A percentile compares a stretch with the other conserved stretches of the same genome.
Evolutionary conservation across 2,329 filamentous ascomycete genomes (phyloP).

Genomic region (Penicillium glabrum): DNA sequence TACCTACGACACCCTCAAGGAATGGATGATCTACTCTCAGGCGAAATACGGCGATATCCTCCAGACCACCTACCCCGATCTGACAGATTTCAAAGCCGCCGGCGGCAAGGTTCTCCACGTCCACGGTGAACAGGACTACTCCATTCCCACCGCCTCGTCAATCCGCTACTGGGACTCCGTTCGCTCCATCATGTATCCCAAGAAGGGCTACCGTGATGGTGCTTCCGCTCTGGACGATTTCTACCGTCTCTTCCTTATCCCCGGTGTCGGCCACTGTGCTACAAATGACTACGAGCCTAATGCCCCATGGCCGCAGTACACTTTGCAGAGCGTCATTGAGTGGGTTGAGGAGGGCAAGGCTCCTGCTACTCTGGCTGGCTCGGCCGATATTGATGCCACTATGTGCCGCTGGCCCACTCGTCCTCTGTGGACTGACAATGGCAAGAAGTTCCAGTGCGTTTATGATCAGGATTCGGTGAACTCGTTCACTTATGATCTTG

Average conservation of each 20-base stretch:
- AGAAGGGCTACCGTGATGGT: slow-evolving; percentile 39
- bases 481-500: slow-evolving; percentile 1
- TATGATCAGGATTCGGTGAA: slow-evolving; percentile 3
- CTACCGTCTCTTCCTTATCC: slow-evolving; percentile 55
- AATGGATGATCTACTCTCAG: slow-evolving; percentile 52
- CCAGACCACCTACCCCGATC: slow-evolving; percentile 53
- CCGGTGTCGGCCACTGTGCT: slow-evolving; percentile 52
- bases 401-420: slow-evolving; percentile 1
- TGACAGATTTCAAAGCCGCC: slow-evolving; percentile 47
- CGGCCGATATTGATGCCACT: not conserved
- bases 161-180: slow-evolving; percentile 57
- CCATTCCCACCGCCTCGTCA: slow-evolving; percentile 53
- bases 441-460: not conserved
- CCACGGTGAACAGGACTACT: slow-evolving; percentile 56
- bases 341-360: slow-evolving; percentile 48
- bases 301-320: slow-evolving; percentile 45
- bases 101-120: slow-evolving; percentile 58
- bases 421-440: slow-evolving; percentile 1
- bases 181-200: slow-evolving; percentile 48
- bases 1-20: slow-evolving; percentile 56
- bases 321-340: slow-evolving; percentile 46
- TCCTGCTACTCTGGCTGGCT: not conserved
- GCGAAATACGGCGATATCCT: slow-evolving; percentile 49
- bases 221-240: slow-evolving; percentile 48
- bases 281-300: slow-evolving; percentile 42